Evolutionary conservation across 2,329 filamentous ascomycete species (phyloP).

Genomic region (Leptographium lundbergii): DNA sequence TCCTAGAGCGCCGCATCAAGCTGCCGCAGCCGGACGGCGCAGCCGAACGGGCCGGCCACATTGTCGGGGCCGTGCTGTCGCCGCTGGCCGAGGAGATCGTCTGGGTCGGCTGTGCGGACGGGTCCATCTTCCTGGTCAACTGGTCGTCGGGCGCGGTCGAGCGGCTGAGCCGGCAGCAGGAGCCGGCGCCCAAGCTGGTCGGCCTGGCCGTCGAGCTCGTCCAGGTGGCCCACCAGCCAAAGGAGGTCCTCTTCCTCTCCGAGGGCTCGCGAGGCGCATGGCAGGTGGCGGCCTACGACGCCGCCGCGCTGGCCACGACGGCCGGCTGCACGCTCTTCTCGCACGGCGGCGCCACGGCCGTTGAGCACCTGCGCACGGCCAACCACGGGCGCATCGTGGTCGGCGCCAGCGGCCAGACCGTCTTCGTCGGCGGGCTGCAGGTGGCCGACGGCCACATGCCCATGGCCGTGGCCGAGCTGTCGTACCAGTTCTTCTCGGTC

Average conservation of each 20-base stretch:
- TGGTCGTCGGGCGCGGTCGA: slow-evolving; percentile 36
- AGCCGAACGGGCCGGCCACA: slow-evolving; percentile 14
- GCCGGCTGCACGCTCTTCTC: slow-evolving; percentile 8
- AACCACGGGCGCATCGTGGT: slow-evolving; percentile 46
- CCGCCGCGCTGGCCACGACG: slow-evolving; percentile 2
- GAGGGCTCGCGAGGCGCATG: slow-evolving; percentile 25
- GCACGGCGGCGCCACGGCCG: slow-evolving; percentile 16
- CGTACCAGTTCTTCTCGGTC: slow-evolving; percentile 45
- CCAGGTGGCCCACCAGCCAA: slow-evolving; percentile 19
- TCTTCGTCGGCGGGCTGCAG: slow-evolving; percentile 47
- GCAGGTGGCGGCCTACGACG: slow-evolving; percentile 33
- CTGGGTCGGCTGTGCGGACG: slow-evolving; percentile 49
- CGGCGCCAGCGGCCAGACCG: slow-evolving; percentile 34
- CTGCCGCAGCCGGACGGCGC: slow-evolving; percentile 20
- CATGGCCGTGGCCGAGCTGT: slow-evolving; percentile 26
- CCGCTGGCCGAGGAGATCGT: slow-evolving; percentile 30
- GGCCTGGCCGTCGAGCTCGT: slow-evolving; percentile 31
- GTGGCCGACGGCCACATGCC: slow-evolving; percentile 18
- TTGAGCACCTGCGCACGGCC: slow-evolving; percentile 33
- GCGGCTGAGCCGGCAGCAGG: slow-evolving; percentile 27
- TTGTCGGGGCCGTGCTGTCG: slow-evolving; percentile 28
- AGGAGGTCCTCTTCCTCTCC: slow-evolving; percentile 35
- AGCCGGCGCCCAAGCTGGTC: slow-evolving; percentile 22
- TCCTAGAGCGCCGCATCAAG: slow-evolving; percentile 61
- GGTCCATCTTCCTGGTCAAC: slow-evolving; percentile 42